These are phyloP conservation scores for Aspergillus sp. DNA, from an alignment of 2,329 filamentous ascomycete genomes.

Conservation along the genomic window DNA sequence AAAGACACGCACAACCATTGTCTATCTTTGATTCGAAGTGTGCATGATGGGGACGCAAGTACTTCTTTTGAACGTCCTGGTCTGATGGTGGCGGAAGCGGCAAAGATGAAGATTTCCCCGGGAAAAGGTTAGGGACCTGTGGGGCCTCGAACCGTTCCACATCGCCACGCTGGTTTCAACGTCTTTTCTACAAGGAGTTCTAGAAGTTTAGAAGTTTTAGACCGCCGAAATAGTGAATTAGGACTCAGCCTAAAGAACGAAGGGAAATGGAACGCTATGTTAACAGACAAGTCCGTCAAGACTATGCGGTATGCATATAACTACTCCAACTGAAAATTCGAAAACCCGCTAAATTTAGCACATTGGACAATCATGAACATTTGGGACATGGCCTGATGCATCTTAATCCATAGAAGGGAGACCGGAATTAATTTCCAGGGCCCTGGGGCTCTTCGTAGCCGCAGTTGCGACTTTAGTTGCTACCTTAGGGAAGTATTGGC, in stretches of 20 bases:
- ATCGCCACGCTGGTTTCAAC: background rate
- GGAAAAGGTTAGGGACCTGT: background rate
- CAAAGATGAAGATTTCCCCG: background rate
- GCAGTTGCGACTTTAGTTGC: slow-evolving; percentile 52
- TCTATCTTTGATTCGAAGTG: background rate
- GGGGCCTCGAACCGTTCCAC: background rate
- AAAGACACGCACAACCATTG: background rate
- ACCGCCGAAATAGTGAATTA: background rate
- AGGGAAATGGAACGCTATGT: background rate
- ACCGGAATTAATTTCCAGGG: background rate
- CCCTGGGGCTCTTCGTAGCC: background rate
- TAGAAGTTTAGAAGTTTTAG: background rate
- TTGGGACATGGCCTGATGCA: background rate
- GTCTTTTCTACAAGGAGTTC: background rate
- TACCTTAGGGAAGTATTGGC: slow-evolving; percentile 74
- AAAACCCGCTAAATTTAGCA: background rate
- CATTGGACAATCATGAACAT: background rate
- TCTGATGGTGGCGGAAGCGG: slow-evolving; percentile 1
- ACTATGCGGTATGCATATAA: background rate
- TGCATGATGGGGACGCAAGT: background rate
- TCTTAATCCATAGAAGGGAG: background rate
- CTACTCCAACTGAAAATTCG: background rate
- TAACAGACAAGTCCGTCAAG: background rate
- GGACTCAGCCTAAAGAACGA: background rate
- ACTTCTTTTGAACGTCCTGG: background rate